phyloP scores from a whole-genome alignment of 202 grass and related monocot genomes.

The Brachypodium distachyon region DNA sequence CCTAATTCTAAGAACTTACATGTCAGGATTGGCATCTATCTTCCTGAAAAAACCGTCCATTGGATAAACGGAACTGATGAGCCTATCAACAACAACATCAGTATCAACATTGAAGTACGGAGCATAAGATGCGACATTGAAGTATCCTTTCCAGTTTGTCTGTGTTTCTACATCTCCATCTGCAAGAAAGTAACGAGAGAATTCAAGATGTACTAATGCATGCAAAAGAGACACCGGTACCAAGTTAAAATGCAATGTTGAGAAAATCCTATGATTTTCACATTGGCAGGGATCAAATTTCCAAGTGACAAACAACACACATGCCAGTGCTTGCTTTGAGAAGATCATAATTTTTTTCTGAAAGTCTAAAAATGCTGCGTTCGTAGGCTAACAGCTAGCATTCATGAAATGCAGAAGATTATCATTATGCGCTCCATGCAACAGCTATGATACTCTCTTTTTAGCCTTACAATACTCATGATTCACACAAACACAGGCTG shows the following conservation, averaged over 20 bases:
- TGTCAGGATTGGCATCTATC: conserved; percentile 91
- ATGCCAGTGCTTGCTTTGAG: background rate
- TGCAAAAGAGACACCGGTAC: background rate
- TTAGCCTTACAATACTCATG: background rate
- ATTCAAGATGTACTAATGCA: background rate
- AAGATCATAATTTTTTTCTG: background rate
- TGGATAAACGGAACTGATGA: conserved; percentile 68
- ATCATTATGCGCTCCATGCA: background rate
- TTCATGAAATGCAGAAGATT: conserved; percentile 2
- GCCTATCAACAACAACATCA: conserved; percentile 82
- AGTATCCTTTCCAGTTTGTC: conserved; percentile 82
- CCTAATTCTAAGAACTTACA: conserved; percentile 42
- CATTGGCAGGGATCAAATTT: background rate
- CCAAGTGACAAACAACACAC: background rate
- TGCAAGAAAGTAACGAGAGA: conserved; percentile 24
- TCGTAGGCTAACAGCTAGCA: background rate
- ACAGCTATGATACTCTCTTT: background rate
- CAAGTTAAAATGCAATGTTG: background rate
- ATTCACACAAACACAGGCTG: background rate
- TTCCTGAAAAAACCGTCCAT: conserved; percentile 85
- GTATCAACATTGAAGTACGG: conserved; percentile 96
- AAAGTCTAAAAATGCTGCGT: background rate
- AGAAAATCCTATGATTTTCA: background rate
- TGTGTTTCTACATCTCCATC: conserved; percentile 63
- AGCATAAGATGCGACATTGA: conserved; percentile 79